Percentiles rank a stretch among this genome's conserved stretches.
Evolutionary conservation across 1,139 yeast genomes (phyloP).

Genomic region (Protomyces macrosporus): DNA sequence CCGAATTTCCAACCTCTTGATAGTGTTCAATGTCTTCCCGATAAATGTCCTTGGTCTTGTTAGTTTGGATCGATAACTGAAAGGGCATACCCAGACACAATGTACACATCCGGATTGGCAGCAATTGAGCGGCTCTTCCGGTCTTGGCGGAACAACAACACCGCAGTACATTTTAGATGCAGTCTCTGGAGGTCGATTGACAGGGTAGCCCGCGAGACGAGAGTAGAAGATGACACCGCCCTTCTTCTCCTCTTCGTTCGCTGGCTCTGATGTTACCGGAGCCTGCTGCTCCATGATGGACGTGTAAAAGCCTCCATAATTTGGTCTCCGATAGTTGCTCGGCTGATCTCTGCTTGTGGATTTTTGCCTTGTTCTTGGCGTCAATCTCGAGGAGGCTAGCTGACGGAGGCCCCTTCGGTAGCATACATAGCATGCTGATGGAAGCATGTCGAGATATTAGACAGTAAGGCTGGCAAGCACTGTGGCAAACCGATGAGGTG

Average conservation of each 20-base stretch:
- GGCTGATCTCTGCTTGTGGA: background rate
- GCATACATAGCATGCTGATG: too few relatives aligned
- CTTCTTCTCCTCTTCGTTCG: background rate
- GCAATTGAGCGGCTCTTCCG: constrained; percentile 24
- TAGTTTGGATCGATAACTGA: background rate
- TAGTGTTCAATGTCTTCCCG: constrained; percentile 21
- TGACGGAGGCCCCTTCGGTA: too few relatives aligned
- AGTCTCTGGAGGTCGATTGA: constrained; percentile 8
- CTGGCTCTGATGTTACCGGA: background rate
- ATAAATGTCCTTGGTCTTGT: constrained; percentile 6
- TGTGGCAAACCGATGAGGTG: too few relatives aligned
- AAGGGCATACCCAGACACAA: constrained; percentile 8
- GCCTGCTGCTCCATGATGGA: constrained; percentile 10
- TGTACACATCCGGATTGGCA: constrained; percentile 26
- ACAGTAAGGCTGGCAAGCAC: too few relatives aligned
- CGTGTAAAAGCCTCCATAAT: constrained; percentile 18
- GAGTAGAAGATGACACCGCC: constrained; percentile 16
- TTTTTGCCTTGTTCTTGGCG: too few relatives aligned
- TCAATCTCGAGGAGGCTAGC: too few relatives aligned
- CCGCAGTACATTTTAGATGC: constrained; percentile 16
- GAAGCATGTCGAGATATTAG: too few relatives aligned
- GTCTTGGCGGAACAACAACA: constrained; percentile 15
- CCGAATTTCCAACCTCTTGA: background rate
- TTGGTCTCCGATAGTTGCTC: constrained; percentile 12
- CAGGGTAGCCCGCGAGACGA: constrained; percentile 22